phyloP scores from a whole-genome alignment of 2,329 filamentous ascomycete genomes.

The Fusarium sp. region DNA sequence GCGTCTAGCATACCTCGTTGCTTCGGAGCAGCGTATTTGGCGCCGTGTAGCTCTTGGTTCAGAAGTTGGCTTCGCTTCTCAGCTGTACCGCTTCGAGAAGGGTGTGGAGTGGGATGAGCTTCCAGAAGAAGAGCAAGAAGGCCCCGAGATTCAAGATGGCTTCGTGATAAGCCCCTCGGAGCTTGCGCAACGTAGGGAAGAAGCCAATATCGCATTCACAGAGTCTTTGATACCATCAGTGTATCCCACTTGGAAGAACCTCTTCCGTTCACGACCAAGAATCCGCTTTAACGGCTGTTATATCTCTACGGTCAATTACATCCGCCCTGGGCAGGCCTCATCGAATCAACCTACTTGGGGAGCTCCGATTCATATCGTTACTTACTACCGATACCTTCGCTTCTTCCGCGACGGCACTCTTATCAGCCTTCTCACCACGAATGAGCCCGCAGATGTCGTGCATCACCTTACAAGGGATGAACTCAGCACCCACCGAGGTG shows the following conservation, averaged over 20 bases:
- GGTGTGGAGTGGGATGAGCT: constrained; percentile 68
- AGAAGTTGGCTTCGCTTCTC: constrained; percentile 82
- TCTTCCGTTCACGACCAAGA: constrained; percentile 85
- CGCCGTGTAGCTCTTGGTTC: constrained; percentile 75
- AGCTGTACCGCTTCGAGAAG: constrained; percentile 83
- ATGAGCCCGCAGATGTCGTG: constrained; percentile 87
- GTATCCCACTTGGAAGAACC: constrained; percentile 69
- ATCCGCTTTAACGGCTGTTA: constrained; percentile 96
- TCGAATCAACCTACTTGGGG: constrained; percentile 79
- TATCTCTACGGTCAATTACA: constrained; percentile 96
- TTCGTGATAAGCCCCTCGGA: constrained; percentile 53
- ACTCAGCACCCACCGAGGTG: constrained; percentile 60
- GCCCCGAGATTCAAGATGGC: constrained; percentile 47
- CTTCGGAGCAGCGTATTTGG: constrained; percentile 89
- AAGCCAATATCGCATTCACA: constrained; percentile 52
- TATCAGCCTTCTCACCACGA: constrained; percentile 82
- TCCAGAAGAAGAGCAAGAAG: constrained; percentile 47
- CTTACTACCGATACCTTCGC: constrained; percentile 96
- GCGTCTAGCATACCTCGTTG: constrained; percentile 84
- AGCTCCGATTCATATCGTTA: constrained; percentile 91
- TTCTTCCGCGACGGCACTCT: constrained; percentile 91
- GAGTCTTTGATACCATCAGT: constrained; percentile 55
- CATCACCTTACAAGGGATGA: constrained; percentile 81
- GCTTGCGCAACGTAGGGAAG: constrained; percentile 48
- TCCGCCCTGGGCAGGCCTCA: constrained; percentile 80